Conservation (phyloP, 2,329 filamentous ascomycete species). For the Sporothrix protearum region DNA sequence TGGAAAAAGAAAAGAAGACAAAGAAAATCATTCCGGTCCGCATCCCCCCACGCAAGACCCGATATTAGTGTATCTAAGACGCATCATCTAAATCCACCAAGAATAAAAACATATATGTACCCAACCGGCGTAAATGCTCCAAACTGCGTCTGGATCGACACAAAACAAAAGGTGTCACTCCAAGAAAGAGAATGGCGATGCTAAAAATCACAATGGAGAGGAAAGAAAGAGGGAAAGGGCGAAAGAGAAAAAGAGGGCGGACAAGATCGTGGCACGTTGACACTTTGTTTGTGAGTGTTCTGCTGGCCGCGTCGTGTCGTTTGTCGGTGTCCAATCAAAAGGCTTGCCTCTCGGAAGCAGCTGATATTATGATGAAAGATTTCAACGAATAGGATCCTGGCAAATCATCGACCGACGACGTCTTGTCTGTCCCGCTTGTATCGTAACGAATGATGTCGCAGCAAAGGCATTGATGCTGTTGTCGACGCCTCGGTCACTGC, state of each 20-base stretch:
- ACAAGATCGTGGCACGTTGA: not conserved
- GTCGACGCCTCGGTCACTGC: not conserved
- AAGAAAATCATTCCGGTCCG: slow-evolving; percentile 15
- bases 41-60: slow-evolving; percentile 6
- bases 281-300: not conserved
- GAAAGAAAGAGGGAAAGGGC: not conserved
- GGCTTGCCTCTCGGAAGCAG: slow-evolving; percentile 1
- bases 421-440: not conserved
- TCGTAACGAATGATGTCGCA: not conserved
- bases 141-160: not conserved
- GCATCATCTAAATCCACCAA: slow-evolving; percentile 20
- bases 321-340: slow-evolving; percentile 11
- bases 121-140: slow-evolving; percentile 17
- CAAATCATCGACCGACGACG: not conserved
- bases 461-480: not conserved
- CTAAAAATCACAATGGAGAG: not conserved
- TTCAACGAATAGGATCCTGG: not conserved
- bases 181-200: not conserved
- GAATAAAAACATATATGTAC: slow-evolving; percentile 7
- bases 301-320: not conserved
- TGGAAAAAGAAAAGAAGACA: not conserved
- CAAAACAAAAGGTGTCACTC: not conserved
- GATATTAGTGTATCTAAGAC: slow-evolving; percentile 23
- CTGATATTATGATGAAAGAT: not conserved
- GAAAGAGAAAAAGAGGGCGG: not conserved